phyloP scores from a whole-genome alignment of 257 asterid species.

The Haberlea rhodopensis region DNA sequence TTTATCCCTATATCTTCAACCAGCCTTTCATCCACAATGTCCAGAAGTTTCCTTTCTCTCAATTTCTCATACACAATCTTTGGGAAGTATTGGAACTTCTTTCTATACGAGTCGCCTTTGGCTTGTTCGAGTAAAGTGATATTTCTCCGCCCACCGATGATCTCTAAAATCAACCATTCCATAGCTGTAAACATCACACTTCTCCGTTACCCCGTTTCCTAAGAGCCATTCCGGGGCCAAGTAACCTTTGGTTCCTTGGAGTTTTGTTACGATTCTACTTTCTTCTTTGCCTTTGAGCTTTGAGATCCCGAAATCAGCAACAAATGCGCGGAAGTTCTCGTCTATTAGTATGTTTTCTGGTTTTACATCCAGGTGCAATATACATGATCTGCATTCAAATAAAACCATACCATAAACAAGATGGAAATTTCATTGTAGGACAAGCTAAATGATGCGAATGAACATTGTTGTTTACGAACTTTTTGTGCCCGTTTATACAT shows the following conservation, averaged over 20 bases:
- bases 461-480: too few species aligned
- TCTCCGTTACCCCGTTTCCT: constrained; percentile 67
- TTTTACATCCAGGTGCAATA: constrained; percentile 70
- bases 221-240: constrained; percentile 85
- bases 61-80: constrained; percentile 55
- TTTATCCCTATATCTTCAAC: constrained; percentile 32
- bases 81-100: constrained; percentile 52
- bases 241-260: constrained; percentile 78
- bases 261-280: constrained; percentile 52
- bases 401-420: not conserved
- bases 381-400: constrained; percentile 36
- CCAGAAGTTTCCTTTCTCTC: constrained; percentile 54
- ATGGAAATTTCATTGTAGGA: too few species aligned
- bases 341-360: constrained; percentile 72
- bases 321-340: constrained; percentile 45
- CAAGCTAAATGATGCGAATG: too few species aligned
- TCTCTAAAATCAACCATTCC: constrained; percentile 77
- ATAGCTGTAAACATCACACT: constrained; percentile 66
- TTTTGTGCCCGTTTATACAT: too few species aligned
- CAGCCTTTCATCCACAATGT: constrained; percentile 59
- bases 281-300: constrained; percentile 72
- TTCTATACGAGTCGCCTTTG: constrained; percentile 24
- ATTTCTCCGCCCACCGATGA: constrained; percentile 63
- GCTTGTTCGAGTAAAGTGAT: constrained; percentile 35
- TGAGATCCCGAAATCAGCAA: constrained; percentile 68